Evolutionary conservation across 352 stramenopile species (phyloP).

Genomic region (Phytopythium aichiense): DNA sequence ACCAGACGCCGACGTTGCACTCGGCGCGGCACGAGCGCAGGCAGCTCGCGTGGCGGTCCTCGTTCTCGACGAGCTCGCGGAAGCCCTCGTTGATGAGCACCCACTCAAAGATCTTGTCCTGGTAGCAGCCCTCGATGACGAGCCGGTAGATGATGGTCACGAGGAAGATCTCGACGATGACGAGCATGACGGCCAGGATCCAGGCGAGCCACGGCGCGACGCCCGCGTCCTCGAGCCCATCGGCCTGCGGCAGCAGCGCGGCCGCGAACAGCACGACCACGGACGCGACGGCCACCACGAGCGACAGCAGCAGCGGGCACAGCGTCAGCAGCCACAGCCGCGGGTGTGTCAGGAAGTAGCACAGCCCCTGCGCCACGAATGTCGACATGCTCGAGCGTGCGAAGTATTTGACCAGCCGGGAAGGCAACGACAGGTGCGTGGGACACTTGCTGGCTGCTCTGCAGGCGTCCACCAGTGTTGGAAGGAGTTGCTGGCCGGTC

Average conservation of each 20-base stretch:
- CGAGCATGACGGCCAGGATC: conserved; percentile 47
- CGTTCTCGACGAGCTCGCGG: conserved; percentile 32
- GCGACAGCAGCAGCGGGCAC: conserved; percentile 42
- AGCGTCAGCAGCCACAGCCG: conserved; percentile 41
- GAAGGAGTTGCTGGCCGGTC: too few species aligned
- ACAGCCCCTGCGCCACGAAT: conserved; percentile 25
- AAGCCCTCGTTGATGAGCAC: conserved; percentile 38
- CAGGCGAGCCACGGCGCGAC: conserved; percentile 36
- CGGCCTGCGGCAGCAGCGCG: conserved; percentile 37
- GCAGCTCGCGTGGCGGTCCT: conserved; percentile 31
- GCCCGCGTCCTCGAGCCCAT: conserved; percentile 28
- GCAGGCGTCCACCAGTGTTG: too few species aligned
- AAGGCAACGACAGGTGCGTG: too few species aligned
- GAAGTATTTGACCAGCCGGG: too few species aligned
- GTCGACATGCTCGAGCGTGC: conserved; percentile 16
- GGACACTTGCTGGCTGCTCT: too few species aligned
- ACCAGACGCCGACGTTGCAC: conserved; percentile 41
- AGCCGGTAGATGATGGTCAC: conserved; percentile 49
- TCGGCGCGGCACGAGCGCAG: conserved; percentile 32
- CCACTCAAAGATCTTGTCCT: conserved; percentile 50
- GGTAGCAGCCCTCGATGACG: conserved; percentile 39
- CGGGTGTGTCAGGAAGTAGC: conserved; percentile 45
- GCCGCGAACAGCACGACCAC: conserved; percentile 39
- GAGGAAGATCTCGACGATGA: conserved; percentile 53
- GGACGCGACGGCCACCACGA: conserved; percentile 34